Evolutionary conservation across 1,284 basidiomycete genomes (phyloP), one percentile per base, ranked within the genome.

Genomic region (Cryptococcus sp.): DNA sequence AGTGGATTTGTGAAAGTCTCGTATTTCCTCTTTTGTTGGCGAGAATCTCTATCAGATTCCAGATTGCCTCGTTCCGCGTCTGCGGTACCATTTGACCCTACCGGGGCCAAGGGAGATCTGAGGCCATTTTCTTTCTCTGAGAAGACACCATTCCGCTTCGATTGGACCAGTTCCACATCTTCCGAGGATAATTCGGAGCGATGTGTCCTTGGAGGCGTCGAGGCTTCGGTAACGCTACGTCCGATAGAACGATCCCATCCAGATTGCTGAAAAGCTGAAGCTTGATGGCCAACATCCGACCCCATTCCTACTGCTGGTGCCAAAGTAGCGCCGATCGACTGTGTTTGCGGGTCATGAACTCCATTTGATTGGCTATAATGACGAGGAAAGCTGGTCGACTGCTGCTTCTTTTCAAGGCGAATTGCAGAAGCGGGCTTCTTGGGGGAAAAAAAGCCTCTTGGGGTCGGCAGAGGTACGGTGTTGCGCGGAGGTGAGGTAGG

Each of bases 391-490:
- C n/a, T n/a, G n/a, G n/a, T n/a, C 8, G 29, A 34, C 29, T 34
- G 54, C 45, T 69, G 66, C 37, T 61, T 64, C 52, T 67, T 58
- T 51, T 73, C 75, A 2, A 70, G 58, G 29, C 68, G 50, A 7
- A 72, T 57, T 0, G 73, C 75, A 0, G 72, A 67, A 15, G 65
- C 66, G 0, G 75, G 71, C 57, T 76, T 76, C 43, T 73, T 74
- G 1, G 75, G 75, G 6, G 66, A 65, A 2, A 75, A 54, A 46
- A 76, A 76, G 0, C 67, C 73, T 22, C 65, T 62, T 17, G 73
- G 70, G 0, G 63, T 70, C 2, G 75, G 75, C n/a, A 76, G 60
- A 0, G 74, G 70, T 1, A 62, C 63, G 8, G 63, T 25, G 10
- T 46, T 53, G 1, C 72, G 64, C 6, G 62, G 46, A 6, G 73